Evolutionary conservation across 139 green algal species (phyloP).

Genomic region (Auxenochlorella pyrenoidosa): DNA sequence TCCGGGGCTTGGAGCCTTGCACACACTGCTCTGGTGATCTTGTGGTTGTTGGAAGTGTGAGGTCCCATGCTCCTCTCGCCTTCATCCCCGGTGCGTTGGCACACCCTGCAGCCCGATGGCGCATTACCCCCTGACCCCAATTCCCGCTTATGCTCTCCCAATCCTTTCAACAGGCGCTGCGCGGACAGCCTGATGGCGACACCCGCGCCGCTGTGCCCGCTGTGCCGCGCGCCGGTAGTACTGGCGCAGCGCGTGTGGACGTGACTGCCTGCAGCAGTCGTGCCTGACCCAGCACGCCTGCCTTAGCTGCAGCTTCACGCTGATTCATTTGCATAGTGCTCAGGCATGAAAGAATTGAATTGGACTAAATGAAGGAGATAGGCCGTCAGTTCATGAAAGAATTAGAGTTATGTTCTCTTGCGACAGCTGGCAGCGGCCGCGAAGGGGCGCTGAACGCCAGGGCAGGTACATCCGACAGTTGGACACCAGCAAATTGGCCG

Average conservation of each 20-base stretch:
- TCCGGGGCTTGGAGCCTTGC: no score
- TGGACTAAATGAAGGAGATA: not conserved
- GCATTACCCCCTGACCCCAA: not conserved
- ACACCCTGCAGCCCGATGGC: no score
- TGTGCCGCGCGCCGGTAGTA: not conserved
- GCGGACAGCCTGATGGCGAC: not conserved
- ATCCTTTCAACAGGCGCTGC: not conserved
- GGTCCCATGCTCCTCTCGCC: no score
- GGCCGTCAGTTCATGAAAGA: not conserved
- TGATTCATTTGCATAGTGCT: no score
- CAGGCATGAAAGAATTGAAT: not conserved
- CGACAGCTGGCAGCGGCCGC: no score
- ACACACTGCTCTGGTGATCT: no score
- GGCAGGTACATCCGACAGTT: no score
- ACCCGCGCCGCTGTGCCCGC: not conserved
- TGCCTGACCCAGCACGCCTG: not conserved
- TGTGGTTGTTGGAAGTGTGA: no score
- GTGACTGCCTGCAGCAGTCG: not conserved
- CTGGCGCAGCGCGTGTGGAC: slow-evolving; percentile 4
- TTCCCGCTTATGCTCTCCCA: not conserved
- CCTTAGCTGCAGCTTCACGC: not conserved
- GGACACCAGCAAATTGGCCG: no score
- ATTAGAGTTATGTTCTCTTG: no score
- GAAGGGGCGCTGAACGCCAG: no score
- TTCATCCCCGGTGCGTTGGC: no score